These are phyloP conservation scores for Hyaloscypha hepaticicola DNA, from an alignment of 495 filamentous ascomycete species.

Conservation along the genomic window DNA sequence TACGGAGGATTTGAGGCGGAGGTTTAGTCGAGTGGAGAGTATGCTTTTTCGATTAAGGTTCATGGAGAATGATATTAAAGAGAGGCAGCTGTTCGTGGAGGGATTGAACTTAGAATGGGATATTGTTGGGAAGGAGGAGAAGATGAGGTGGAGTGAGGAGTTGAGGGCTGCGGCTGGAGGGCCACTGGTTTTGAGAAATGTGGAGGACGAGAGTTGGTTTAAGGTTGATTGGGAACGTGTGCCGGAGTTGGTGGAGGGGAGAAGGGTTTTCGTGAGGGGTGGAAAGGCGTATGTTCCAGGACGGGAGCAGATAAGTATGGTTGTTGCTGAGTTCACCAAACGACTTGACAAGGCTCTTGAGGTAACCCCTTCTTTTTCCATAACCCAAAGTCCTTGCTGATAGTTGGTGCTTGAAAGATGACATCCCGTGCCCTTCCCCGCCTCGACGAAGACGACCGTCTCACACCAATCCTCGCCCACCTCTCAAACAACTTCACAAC, in stretches of 20 bases:
- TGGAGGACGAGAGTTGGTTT: conserved; percentile 76
- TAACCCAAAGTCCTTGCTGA: conserved; percentile 25
- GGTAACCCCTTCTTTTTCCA: conserved; percentile 49
- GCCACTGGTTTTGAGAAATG: conserved; percentile 41
- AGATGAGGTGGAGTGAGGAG: conserved; percentile 38
- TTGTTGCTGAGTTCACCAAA: conserved; percentile 79
- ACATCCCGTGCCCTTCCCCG: conserved; percentile 87
- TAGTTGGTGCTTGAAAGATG: conserved; percentile 51
- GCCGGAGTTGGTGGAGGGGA: conserved; percentile 80
- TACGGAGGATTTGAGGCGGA: conserved; percentile 86
- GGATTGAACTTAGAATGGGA: conserved; percentile 80
- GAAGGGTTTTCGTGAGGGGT: conserved; percentile 70
- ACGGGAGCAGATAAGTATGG: conserved; percentile 81
- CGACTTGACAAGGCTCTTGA: conserved; percentile 78
- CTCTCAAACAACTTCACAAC: conserved; percentile 89
- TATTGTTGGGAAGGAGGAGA: conserved; percentile 74
- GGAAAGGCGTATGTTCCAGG: conserved; percentile 93
- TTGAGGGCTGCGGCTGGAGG: conserved; percentile 50
- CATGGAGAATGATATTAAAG: conserved; percentile 63
- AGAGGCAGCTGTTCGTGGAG: conserved; percentile 74
- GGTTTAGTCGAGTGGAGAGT: conserved; percentile 84
- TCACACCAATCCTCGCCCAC: conserved; percentile 90
- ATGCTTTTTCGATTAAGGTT: conserved; percentile 85
- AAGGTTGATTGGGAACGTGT: conserved; percentile 95
- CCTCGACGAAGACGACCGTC: conserved; percentile 93